Evolutionary conservation across 139 green algal species (phyloP), one percentile per base, ranked within the genome.

Genomic region (Coelastrella sp.): DNA sequence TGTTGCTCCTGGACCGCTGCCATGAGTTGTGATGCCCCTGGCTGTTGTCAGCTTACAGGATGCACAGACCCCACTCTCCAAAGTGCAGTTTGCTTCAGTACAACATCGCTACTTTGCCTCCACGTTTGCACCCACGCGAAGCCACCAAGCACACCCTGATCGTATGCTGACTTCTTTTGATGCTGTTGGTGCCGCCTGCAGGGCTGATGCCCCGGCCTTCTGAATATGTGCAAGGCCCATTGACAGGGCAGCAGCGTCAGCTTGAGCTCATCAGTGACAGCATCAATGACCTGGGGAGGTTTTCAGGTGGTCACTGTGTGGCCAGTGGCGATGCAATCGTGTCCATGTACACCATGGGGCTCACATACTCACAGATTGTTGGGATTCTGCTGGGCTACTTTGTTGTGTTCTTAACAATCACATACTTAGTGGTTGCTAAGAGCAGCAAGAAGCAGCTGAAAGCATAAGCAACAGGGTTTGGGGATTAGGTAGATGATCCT

Each of bases 381-480:
- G 91, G 74, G 58, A 87, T 78, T 19, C 63, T 93, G 66, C 49
- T 90, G 7, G 75, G 60, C 25, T 93, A 90, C 87, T 82, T 87
- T 24, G 80, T 87, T 60, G 27, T 79, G 17, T 90, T 91, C 82
- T 24, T 90, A 27, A 73, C 27, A 7, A 56, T 89, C 7, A 93
- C 91, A 22, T 93, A 93, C 82, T 1, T 87, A 6, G 65, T 85
- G 56, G 72, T 93, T 49, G 61, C 57, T 19, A 25, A 63, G 1
- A 81, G 65, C 25, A 59, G 22, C 25, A 75, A 76, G n/a, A 76
- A 59, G 22, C 60, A 56, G 49, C 19, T 78, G 25, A 87, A 78
- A 65, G 82, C 59, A 8, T 87, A 65, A 76, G 68, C 68, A 70
- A 6, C 63, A 70, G 63, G 35, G 35, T 49, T 49, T 49, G 35